These are phyloP conservation scores for Trichocomaceae sp. DNA, from an alignment of 2,329 filamentous ascomycete genomes.

Conservation along the genomic window DNA sequence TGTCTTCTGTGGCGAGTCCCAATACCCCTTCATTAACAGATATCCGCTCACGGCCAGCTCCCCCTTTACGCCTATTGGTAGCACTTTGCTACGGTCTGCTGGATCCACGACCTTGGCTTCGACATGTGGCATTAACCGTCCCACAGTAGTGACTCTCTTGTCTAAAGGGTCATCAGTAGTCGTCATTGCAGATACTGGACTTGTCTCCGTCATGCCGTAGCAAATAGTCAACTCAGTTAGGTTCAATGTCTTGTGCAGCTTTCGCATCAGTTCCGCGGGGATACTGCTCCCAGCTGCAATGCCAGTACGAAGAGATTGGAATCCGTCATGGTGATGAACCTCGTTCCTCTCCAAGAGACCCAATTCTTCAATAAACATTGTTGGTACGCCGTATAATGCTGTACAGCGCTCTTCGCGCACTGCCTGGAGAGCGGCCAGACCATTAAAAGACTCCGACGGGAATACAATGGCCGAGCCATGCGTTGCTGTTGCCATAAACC, in stretches of 20 bases:
- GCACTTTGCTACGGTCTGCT: constrained; percentile 49
- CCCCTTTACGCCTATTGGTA: constrained; percentile 62
- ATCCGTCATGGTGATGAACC: constrained; percentile 44
- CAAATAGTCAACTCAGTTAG: constrained; percentile 81
- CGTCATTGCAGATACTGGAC: constrained; percentile 66
- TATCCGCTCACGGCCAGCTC: constrained; percentile 83
- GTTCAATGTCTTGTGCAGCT: constrained; percentile 65
- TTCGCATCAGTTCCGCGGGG: constrained; percentile 63
- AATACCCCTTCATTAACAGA: constrained; percentile 86
- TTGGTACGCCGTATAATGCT: constrained; percentile 80
- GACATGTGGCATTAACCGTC: constrained; percentile 77
- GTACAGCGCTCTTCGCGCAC: constrained; percentile 59
- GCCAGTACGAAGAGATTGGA: constrained; percentile 69
- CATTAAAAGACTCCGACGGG: constrained; percentile 80
- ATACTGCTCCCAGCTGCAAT: constrained; percentile 86
- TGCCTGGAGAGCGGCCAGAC: constrained; percentile 59
- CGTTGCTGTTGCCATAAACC: constrained; percentile 93
- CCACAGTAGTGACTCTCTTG: constrained; percentile 69
- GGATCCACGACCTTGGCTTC: constrained; percentile 70
- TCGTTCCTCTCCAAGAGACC: constrained; percentile 60
- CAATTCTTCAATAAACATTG: constrained; percentile 88
- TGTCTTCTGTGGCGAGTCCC: constrained; percentile 64
- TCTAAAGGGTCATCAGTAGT: constrained; percentile 65
- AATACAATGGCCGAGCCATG: constrained; percentile 75
- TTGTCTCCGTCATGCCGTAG: constrained; percentile 95